These are phyloP conservation scores for Penicillium palitans DNA, from an alignment of 2,329 filamentous ascomycete species.

Conservation along the genomic window DNA sequence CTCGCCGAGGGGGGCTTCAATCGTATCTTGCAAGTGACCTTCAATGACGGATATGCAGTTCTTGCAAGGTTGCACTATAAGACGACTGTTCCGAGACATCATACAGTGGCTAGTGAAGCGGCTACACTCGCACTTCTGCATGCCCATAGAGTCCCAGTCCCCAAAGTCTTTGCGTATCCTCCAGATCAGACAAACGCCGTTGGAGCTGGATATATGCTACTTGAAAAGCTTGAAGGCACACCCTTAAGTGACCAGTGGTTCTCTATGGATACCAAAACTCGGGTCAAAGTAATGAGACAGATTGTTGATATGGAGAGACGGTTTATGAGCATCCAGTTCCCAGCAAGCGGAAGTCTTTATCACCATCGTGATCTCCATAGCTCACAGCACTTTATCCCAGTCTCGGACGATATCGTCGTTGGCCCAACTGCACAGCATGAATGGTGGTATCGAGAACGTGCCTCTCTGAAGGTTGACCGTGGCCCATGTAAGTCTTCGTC, in stretches of 20 bases:
- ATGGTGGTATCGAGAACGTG: constrained; percentile 30
- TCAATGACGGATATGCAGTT: constrained; percentile 33
- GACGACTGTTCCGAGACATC: constrained; percentile 30
- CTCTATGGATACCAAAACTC: constrained; percentile 24
- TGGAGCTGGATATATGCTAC: constrained; percentile 42
- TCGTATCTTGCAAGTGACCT: constrained; percentile 34
- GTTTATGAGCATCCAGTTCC: constrained; percentile 26
- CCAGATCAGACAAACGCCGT: constrained; percentile 36
- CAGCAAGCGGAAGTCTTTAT: constrained; percentile 33
- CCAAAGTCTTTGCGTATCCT: constrained; percentile 39
- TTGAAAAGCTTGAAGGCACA: constrained; percentile 37
- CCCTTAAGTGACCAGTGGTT: constrained; percentile 38
- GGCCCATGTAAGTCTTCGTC: constrained; percentile 25
- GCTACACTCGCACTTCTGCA: constrained; percentile 40
- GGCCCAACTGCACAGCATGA: constrained; percentile 26
- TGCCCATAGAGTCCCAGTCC: constrained; percentile 38
- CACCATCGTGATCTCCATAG: constrained; percentile 20
- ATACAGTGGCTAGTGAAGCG: constrained; percentile 40
- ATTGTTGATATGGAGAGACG: constrained; percentile 26
- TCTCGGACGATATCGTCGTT: constrained; percentile 20
- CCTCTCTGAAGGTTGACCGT: constrained; percentile 20
- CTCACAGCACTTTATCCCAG: constrained; percentile 8
- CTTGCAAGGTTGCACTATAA: constrained; percentile 39
- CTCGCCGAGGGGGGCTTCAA: constrained; percentile 43
- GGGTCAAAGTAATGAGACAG: constrained; percentile 26